phyloP scores from a whole-genome alignment of 192 early-diverging fungal genomes.

The Coemansia sp. region DNA sequence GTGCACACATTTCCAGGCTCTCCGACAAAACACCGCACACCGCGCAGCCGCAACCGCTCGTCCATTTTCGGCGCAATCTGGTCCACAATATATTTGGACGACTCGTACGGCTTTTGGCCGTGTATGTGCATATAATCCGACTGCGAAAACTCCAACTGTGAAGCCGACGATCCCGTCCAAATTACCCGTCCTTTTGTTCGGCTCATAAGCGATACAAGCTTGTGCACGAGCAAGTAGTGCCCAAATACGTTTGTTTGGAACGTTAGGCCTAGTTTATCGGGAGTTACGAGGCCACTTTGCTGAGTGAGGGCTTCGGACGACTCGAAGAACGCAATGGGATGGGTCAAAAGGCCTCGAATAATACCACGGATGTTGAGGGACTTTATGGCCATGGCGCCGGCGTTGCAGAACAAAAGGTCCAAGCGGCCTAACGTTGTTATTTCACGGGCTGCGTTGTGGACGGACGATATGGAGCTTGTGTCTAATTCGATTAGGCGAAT shows the following conservation, averaged over 20 bases:
- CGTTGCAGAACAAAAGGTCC: slow-evolving; percentile 52
- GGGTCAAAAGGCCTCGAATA: slow-evolving; percentile 28
- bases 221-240: slow-evolving; percentile 49
- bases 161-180: slow-evolving; percentile 52
- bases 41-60: slow-evolving; percentile 3
- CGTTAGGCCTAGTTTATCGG: slow-evolving; percentile 43
- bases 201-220: slow-evolving; percentile 6
- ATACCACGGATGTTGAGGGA: slow-evolving; percentile 17
- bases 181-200: slow-evolving; percentile 17
- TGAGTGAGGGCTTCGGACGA: slow-evolving; percentile 49
- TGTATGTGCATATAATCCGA: slow-evolving; percentile 50
- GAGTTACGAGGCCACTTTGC: slow-evolving; percentile 23
- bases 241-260: slow-evolving; percentile 58
- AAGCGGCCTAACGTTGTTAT: slow-evolving; percentile 13
- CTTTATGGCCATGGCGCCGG: slow-evolving; percentile 51
- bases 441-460: slow-evolving; percentile 19
- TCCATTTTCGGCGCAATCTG: slow-evolving; percentile 36
- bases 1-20: slow-evolving; percentile 53
- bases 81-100: slow-evolving; percentile 56
- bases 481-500: slow-evolving; percentile 39
- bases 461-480: slow-evolving; percentile 46
- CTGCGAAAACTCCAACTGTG: slow-evolving; percentile 22
- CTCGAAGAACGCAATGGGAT: slow-evolving; percentile 42
- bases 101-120: slow-evolving; percentile 51
- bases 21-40: slow-evolving; percentile 28